Base-by-base conservation (phyloP, 768 basidiomycete genomes). In the Chalciporus pseudorubinellus region DNA sequence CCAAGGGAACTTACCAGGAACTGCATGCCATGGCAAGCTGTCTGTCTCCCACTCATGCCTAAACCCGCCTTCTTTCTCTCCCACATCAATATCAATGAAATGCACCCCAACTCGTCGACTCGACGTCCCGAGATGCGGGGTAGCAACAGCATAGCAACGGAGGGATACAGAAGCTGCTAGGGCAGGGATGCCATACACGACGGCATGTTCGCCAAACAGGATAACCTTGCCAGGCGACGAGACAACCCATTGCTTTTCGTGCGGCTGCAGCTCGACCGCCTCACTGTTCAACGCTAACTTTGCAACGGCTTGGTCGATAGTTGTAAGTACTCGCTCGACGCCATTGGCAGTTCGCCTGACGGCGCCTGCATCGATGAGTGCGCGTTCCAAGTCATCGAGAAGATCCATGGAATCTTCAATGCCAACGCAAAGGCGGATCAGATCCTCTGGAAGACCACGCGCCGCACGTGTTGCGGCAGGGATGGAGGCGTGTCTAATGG, bases 171-270 rank as follows among this genome's bases (percentile, higher is more conserved):
- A 87, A 24, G 95, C 95, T 13, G 95, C 95, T 45, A 99, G 82
- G 10, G 95, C 95, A 55, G 95, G 95, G 86, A 93, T 88, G 48
- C 97, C 97, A 67, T 98, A 87, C 18, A 99, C 97, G 45, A 99
- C 97, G 16, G 97, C 95, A 70, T 99, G 97, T 72, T 99, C 97
- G 43, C 97, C 97, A 59, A 98, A 99, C 55, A 99, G 70, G 58
- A 99, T 98, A 52, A 98, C 90, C 66, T 99, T 99, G 21, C 97
- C 97, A 8, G 97, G 97, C 3, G 97, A 93, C 51, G 92, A 94
- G 51, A 98, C 86, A 46, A 97, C 79, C 85, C 90, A 90, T 64
- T 89, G 87, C 36, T 73, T 69, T 44, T 80, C 64, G 51, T 63
- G 53, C 59, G 68, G 59, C 14, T 34, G 52, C 19, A 33, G 12